These are phyloP conservation scores for Biscogniauxia mediterranea DNA, from an alignment of 2,329 filamentous ascomycete genomes.

Conservation along the genomic window DNA sequence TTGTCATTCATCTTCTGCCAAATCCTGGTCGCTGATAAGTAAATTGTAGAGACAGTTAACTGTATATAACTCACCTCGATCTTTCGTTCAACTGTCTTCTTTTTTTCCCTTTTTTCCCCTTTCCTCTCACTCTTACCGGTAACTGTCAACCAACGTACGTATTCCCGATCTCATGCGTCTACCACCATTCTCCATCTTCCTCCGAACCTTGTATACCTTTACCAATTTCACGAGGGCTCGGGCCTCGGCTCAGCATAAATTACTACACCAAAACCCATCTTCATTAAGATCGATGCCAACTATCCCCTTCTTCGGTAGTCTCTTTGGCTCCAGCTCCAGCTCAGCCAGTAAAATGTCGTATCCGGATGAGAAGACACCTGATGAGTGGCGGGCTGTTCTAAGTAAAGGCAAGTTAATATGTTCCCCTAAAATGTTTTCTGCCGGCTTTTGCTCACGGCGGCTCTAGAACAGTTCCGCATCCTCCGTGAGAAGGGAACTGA, in stretches of 20 bases:
- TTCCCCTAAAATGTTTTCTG: background rate
- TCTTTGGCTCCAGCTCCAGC: conserved; percentile 66
- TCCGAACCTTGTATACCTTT: conserved; percentile 45
- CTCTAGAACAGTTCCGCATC: conserved; percentile 90
- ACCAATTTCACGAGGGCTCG: conserved; percentile 43
- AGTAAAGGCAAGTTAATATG: conserved; percentile 46
- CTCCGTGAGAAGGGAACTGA: conserved; percentile 93
- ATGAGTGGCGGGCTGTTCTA: conserved; percentile 88
- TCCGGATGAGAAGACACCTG: conserved; percentile 75
- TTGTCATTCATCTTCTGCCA: background rate
- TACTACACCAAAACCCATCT: conserved; percentile 22
- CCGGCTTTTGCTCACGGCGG: conserved; percentile 7
- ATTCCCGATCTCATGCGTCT: conserved; percentile 45
- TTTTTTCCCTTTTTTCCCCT: background rate
- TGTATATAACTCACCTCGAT: background rate
- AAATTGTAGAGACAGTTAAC: background rate
- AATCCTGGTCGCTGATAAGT: background rate
- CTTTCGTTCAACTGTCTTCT: background rate
- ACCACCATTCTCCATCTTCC: conserved; percentile 45
- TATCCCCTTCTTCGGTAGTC: conserved; percentile 73
- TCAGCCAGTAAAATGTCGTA: conserved; percentile 63
- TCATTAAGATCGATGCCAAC: conserved; percentile 63
- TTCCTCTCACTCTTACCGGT: too few relatives aligned
- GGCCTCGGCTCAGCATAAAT: conserved; percentile 21
- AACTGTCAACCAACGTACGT: background rate